Conservation (phyloP, 306 rosid species). For the Betula pendula region DNA sequence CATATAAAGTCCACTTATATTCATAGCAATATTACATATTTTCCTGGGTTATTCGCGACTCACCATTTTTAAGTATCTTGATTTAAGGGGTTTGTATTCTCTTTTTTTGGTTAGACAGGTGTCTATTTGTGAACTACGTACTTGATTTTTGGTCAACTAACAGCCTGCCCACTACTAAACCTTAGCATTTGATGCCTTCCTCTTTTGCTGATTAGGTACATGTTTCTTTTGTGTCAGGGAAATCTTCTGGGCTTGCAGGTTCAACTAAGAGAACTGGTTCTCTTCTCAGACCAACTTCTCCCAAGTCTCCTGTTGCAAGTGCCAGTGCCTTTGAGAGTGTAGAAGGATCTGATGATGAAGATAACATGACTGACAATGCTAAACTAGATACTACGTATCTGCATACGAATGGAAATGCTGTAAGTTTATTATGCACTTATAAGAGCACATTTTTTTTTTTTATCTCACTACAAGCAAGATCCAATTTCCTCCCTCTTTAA, state of each 20-base stretch:
- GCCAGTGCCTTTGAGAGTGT: conserved; percentile 87
- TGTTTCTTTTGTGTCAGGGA: conserved; percentile 53
- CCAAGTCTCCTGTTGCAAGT: conserved; percentile 96
- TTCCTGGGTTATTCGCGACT: background rate
- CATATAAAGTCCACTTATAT: background rate
- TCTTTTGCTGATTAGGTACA: conserved; percentile 10
- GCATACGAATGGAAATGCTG: conserved; percentile 69
- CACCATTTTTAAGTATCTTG: background rate
- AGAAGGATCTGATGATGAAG: conserved; percentile 92
- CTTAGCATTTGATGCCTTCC: conserved; percentile 17
- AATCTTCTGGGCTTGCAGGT: conserved; percentile 42
- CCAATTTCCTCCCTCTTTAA: background rate
- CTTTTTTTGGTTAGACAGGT: background rate
- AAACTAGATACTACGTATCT: conserved; percentile 55
- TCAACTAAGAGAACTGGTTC: conserved; percentile 49
- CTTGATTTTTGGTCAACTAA: background rate
- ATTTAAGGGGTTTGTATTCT: background rate
- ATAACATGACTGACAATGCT: conserved; percentile 45
- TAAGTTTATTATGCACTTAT: conserved; percentile 43
- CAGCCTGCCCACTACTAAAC: background rate
- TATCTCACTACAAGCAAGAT: conserved; percentile 8
- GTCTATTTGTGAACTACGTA: background rate
- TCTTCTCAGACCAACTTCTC: conserved; percentile 64
- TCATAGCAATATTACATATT: background rate
- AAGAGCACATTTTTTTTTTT: background rate